Conservation (phyloP, 2,329 filamentous ascomycete species). For the Cadophora luteo-olivacea region DNA sequence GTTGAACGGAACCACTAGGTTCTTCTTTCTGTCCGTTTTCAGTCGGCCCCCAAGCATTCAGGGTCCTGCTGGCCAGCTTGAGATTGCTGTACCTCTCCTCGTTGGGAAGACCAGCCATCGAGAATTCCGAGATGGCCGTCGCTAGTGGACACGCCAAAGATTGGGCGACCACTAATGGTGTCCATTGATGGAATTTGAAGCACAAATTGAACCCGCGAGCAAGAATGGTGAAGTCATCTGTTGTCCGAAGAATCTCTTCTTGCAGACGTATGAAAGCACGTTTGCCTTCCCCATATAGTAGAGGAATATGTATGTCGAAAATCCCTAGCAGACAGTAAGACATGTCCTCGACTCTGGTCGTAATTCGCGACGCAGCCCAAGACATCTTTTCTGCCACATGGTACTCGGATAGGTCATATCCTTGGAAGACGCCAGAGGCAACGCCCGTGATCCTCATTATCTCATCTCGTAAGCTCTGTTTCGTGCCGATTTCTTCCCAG, state of each 20-base stretch:
- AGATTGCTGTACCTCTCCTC: no score
- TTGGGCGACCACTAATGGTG: no score
- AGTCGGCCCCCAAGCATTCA: no score
- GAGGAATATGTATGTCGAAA: neutral
- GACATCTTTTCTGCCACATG: neutral
- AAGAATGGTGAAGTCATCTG: no score
- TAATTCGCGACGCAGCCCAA: neutral
- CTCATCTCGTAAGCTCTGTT: neutral
- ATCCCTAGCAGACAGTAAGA: neutral
- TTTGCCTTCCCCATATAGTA: neutral
- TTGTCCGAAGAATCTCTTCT: neutral
- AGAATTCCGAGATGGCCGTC: no score
- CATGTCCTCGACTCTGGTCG: neutral
- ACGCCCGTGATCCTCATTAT: neutral
- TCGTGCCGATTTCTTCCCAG: neutral
- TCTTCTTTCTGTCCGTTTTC: no score
- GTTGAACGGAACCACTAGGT: no score
- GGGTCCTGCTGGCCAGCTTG: no score
- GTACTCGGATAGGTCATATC: neutral
- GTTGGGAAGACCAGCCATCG: no score
- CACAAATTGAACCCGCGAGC: no score
- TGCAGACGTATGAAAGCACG: neutral
- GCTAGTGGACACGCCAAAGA: no score
- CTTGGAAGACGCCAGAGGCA: neutral
- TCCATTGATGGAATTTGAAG: no score